Base-by-base conservation (phyloP, 306 rosid genomes). In the Castanospermum australe region DNA sequence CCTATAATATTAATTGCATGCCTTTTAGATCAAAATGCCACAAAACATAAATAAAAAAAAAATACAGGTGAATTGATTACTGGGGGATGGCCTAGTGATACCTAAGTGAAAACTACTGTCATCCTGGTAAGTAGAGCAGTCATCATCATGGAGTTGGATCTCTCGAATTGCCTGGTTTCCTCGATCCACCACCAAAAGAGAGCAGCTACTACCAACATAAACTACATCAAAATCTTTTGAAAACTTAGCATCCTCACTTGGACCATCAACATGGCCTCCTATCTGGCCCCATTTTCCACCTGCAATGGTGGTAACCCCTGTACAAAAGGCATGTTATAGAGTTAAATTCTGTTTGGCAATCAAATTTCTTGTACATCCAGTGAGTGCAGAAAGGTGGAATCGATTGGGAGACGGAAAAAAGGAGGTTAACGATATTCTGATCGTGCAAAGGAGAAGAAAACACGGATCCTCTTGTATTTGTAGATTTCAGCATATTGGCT, bases 301-400 rank as follows among this genome's bases (percentile, higher is more conserved):
- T 69, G 99, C 99, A 86, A 96, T 96, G 5, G 99, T 96, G 18
- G 99, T 91, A 22, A 96, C 93, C 56, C 99, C 99, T 96, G 86
- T 60, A 54, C 69, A 57, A 71, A 79, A 44, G 9, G 15, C 67
- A 79, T 51, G 32, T 18, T 55, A 21, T 61, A 61, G 71, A 67
- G 66, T 82, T 63, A 25, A 72, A n/a, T 18, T 22, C 59, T 22
- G 35, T 24, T 30, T 65, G 33, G 51, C 57, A 21, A 41, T 30
- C 39, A 38, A 61, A 24, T 21, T 4, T 69, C 28, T 59, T 18
- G 14, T 17, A 8, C 41, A 18, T 10, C 13, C 3, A 20, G 9
- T n/a, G 0, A 20, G 48, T 4, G 12, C 5, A 13, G 47, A 54
- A 61, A 61, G 11, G 44, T 2, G 8, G 11, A 52, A 18, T 6